phyloP scores from a whole-genome alignment of 352 stramenopile species.

The Phytophthora pluvialis region DNA sequence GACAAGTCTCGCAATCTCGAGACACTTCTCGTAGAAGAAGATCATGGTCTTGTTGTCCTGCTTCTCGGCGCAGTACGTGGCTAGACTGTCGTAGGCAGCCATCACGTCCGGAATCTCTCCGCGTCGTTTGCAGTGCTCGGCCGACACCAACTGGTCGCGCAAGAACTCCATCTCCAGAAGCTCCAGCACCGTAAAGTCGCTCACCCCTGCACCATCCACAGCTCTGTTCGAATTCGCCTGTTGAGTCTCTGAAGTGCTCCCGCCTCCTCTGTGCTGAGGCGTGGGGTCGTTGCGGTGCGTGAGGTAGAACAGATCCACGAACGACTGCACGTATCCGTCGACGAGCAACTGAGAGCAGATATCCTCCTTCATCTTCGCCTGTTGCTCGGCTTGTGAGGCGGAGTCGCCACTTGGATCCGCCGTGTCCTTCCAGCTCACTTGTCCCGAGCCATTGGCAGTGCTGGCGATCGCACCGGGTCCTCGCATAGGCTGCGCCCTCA shows the following conservation, averaged over 20 bases:
- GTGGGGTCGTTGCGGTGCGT: constrained; percentile 77
- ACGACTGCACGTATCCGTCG: constrained; percentile 92
- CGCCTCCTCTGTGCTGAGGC: constrained; percentile 4
- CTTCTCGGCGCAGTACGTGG: constrained; percentile 74
- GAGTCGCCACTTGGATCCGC: constrained; percentile 4
- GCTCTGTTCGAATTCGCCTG: constrained; percentile 1
- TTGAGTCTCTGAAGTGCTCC: constrained; percentile 2
- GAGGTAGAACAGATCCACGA: constrained; percentile 96
- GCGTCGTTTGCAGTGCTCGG: constrained; percentile 89
- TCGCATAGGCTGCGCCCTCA: constrained; percentile 70
- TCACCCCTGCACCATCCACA: constrained; percentile 2
- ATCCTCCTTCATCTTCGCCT: constrained; percentile 76
- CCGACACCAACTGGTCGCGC: constrained; percentile 84
- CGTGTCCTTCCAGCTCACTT: constrained; percentile 24
- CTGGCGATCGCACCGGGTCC: constrained; percentile 26
- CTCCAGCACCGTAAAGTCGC: constrained; percentile 28
- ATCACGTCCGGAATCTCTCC: constrained; percentile 89
- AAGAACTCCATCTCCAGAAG: constrained; percentile 87
- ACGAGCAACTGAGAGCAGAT: constrained; percentile 90
- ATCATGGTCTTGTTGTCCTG: constrained; percentile 90
- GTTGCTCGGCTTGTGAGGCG: constrained; percentile 39
- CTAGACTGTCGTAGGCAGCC: constrained; percentile 83
- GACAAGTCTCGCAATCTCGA: constrained; percentile 90
- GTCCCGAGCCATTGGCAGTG: neutral
- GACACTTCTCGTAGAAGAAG: constrained; percentile 94